Base-by-base conservation (phyloP, 129 eudicot genomes). In the Saussurea involucrata region DNA sequence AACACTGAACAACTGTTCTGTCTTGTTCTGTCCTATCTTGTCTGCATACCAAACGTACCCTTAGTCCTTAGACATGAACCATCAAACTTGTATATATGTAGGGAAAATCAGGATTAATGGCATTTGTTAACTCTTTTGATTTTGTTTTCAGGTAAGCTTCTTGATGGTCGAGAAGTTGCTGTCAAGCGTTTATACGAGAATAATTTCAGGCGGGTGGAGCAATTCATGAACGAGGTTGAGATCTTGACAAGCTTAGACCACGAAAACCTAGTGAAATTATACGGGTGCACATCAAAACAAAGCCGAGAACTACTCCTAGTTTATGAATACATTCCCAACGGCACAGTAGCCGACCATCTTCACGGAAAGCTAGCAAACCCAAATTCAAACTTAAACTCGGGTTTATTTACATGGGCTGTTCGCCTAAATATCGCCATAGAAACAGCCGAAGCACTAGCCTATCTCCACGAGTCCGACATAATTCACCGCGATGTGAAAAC, bases 401-500 rank as follows among this genome's bases (percentile, higher is more conserved):
- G 85, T 76, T 49, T 81, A 63, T 90, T 94, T 40, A 78, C 93
- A 3, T 91, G 97, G 98, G 73, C 89, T 5, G 68, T 86, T 63
- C 83, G 98, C 6, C 71, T 94, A 75, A 87, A 84, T 36, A 86
- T 94, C 4, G 98, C 98, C 21, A 82, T 89, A 49, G 96, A 94
- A 80, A 91, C 98, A 76, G 96, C 96, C 15, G 93, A 88, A 2
- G 98, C 97, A 5, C 81, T 94, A 40, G 57, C 93, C 25, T 94
- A 89, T 73, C 96, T 94, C 78, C 98, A 94, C n/a, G 66, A 71
- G 42, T 84, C 86, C 4, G 92, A 85, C 76, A 87, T 94, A 78
- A 88, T 94, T 40, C 98, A 94, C 33, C 92, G 98, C 3, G 98
- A 94, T 66, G 98, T 94, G 68, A 94, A 94, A 63, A 89, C 96